Base-by-base conservation (phyloP, 2,329 filamentous ascomycete genomes). In the Colletotrichum sp. region DNA sequence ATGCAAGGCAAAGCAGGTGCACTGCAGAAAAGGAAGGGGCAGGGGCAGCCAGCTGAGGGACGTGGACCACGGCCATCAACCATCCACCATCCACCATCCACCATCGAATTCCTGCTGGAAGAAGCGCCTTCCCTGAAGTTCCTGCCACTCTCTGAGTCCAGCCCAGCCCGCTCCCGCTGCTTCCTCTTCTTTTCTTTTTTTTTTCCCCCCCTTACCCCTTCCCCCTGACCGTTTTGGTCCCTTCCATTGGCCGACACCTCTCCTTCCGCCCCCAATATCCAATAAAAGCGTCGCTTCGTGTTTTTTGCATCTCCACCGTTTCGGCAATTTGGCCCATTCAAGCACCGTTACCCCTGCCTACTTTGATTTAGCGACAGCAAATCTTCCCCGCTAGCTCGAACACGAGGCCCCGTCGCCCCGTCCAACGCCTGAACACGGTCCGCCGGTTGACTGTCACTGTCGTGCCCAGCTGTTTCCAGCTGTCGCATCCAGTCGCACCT, bases 291-390 rank as follows among this genome's bases (percentile, higher is more conserved):
- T 52, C n/a, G 28, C 36, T 59, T 69, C 48, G 57, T 69, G 59
- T 48, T 60, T 68, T 62, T 30, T 15, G 22, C 52, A 12, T 24
- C 44, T 68, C 18, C 57, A 32, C 60, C 30, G 28, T 78, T 77
- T 81, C 78, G 77, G 75, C 76, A 70, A 79, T 78, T 78, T 78
- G 77, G 75, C 78, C 79, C 78, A 68, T 65, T 77, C 34, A 39
- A 78, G 80, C 52, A 73, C 48, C 48, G 62, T 32, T 36, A 39
- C 36, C 75, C 60, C 62, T 75, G 72, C 36, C 24, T 26, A 32
- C 57, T 34, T 22, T 59, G 13, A 62, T 62, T 52, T 36, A 71
- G 60, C 68, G 68, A 62, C 1, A 64, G 57, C 68, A 57, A 62
- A 71, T 72, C 72, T 62, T 72, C 62, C 52, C 62, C 60, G 28